phyloP scores from a whole-genome alignment of 139 green algal genomes.

The Yamagishiella unicocca region DNA sequence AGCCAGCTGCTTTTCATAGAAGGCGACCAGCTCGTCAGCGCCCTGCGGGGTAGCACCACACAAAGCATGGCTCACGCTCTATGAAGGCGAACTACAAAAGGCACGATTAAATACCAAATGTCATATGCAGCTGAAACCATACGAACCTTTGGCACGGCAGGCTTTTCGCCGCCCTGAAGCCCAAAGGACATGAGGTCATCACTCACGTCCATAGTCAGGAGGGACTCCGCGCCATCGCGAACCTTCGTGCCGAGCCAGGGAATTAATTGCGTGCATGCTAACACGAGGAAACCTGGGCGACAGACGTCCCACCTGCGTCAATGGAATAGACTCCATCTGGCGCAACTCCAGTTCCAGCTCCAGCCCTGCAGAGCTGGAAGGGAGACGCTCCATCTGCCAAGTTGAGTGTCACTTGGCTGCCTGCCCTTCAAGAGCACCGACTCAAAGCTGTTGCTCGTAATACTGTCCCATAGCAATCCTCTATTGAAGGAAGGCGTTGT shows the following conservation, averaged over 20 bases:
- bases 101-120: too few relatives aligned
- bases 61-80: too few relatives aligned
- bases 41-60: neutral
- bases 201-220: constrained; percentile 20
- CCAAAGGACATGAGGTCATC: neutral
- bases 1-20: constrained; percentile 34
- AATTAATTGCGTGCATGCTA: neutral
- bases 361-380: neutral
- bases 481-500: neutral
- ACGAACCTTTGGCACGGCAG: neutral
- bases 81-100: too few relatives aligned
- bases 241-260: neutral
- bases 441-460: too few relatives aligned
- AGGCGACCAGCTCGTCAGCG: neutral
- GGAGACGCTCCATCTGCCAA: too few relatives aligned
- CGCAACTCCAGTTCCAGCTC: neutral
- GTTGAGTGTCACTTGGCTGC: too few relatives aligned
- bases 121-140: too few relatives aligned
- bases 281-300: neutral
- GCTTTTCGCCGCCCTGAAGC: neutral
- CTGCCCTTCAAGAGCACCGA: neutral
- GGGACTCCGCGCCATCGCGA: neutral
- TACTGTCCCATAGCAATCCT: neutral
- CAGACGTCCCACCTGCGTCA: neutral
- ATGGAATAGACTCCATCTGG: neutral